Percentiles rank a stretch among this genome's conserved stretches.
These are phyloP conservation scores for Neophaeococcomyces aloes DNA, from an alignment of 2,329 filamentous ascomycete species.

Conservation along the genomic window DNA sequence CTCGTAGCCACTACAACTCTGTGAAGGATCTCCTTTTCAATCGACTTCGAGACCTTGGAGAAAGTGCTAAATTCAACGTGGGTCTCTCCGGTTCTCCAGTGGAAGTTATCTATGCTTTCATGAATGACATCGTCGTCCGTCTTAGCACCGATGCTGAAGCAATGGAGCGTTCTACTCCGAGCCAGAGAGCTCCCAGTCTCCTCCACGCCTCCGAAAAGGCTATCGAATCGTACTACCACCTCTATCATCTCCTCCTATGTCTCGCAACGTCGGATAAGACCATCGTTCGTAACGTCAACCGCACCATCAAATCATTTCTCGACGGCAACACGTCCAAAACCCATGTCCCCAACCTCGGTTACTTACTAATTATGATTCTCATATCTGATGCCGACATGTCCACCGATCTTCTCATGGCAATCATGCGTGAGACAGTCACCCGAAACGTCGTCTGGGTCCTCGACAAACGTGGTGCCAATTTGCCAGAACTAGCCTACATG, in stretches of 20 bases:
- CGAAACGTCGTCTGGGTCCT: slow-evolving; percentile 45
- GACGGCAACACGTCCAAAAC: slow-evolving; percentile 31
- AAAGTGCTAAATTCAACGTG: slow-evolving; percentile 18
- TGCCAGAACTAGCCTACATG: slow-evolving; percentile 38
- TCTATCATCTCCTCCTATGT: slow-evolving; percentile 43
- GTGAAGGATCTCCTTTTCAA: slow-evolving; percentile 24
- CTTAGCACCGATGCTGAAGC: slow-evolving; percentile 34
- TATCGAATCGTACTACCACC: slow-evolving; percentile 43
- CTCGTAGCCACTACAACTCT: slow-evolving; percentile 35
- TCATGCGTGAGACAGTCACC: slow-evolving; percentile 41
- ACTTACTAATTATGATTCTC: slow-evolving; percentile 39
- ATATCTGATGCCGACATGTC: slow-evolving; percentile 37
- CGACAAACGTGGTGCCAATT: slow-evolving; percentile 25
- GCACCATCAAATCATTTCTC: slow-evolving; percentile 30
- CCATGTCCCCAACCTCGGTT: slow-evolving; percentile 39
- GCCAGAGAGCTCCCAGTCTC: slow-evolving; percentile 21
- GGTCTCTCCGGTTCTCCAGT: slow-evolving; percentile 18
- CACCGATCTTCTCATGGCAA: slow-evolving; percentile 29
- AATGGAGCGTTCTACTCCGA: slow-evolving; percentile 12
- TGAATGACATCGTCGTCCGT: slow-evolving; percentile 42
- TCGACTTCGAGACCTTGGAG: slow-evolving; percentile 24
- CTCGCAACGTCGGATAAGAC: slow-evolving; percentile 30
- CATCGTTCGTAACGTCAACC: slow-evolving; percentile 34
- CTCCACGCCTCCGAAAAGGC: slow-evolving; percentile 43
- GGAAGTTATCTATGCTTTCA: slow-evolving; percentile 38